Evolutionary conservation across 1,284 basidiomycete species (phyloP).

Genomic region (Tilletia setariae): DNA sequence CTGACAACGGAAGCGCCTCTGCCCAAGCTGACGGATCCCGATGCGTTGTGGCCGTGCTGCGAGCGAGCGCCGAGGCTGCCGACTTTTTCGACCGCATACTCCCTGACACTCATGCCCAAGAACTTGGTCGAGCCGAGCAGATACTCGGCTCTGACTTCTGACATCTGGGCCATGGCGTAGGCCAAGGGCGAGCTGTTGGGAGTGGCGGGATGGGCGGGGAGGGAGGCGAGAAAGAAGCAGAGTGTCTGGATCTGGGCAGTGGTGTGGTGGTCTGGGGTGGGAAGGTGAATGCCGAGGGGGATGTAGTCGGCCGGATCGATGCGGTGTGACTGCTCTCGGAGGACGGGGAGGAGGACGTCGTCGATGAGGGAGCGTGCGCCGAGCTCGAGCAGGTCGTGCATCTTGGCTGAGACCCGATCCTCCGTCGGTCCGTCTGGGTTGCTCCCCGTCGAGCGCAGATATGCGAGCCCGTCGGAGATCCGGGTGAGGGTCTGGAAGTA

Average conservation of each 20-base stretch:
- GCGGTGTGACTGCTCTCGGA: constrained; percentile 35
- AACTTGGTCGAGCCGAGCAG: constrained; percentile 31
- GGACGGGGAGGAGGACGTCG: constrained; percentile 38
- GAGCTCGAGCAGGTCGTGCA: constrained; percentile 46
- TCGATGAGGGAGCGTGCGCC: constrained; percentile 43
- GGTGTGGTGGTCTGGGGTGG: constrained; percentile 32
- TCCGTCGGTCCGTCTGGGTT: constrained; percentile 28
- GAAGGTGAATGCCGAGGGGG: constrained; percentile 24
- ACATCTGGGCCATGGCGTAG: constrained; percentile 30
- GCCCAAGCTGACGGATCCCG: background rate
- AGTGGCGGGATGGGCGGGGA: constrained; percentile 36
- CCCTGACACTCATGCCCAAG: constrained; percentile 25
- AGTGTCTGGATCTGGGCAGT: constrained; percentile 37
- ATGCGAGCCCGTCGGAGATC: constrained; percentile 41
- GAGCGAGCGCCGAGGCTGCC: constrained; percentile 24
- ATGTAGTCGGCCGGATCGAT: constrained; percentile 37
- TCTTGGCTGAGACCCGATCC: constrained; percentile 42
- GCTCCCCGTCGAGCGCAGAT: constrained; percentile 25
- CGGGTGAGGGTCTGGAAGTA: constrained; percentile 50
- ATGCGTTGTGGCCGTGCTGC: background rate
- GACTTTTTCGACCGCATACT: constrained; percentile 37
- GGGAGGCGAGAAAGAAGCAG: constrained; percentile 37
- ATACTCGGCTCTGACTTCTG: constrained; percentile 31
- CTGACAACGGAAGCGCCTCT: background rate
- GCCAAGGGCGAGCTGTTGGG: constrained; percentile 34